Conservation (phyloP, 352 stramenopile genomes). For the Pythium diclinum region DNA sequence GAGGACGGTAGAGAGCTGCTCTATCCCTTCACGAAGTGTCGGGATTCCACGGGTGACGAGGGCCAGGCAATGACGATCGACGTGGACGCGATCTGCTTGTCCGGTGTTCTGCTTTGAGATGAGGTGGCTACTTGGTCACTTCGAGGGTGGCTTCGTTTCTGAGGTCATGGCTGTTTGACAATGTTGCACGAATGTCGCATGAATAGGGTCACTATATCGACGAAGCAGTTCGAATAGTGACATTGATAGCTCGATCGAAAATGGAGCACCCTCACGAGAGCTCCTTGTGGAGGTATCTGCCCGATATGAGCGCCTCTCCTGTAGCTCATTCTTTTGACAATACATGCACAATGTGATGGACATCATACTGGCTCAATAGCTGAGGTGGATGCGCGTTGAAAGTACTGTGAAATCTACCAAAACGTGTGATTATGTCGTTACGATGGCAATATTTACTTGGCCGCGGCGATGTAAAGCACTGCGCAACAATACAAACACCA, state of each 20-base stretch:
- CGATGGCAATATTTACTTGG: constrained; percentile 48
- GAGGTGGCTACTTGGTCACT: not conserved
- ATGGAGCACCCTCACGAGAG: not conserved
- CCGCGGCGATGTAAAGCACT: constrained; percentile 86
- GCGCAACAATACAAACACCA: not conserved
- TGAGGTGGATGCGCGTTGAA: too few relatives aligned
- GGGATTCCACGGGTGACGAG: not conserved
- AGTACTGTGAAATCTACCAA: not conserved
- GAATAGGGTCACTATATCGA: constrained; percentile 1
- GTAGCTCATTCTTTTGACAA: too few relatives aligned
- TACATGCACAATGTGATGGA: too few relatives aligned
- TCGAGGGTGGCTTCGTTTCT: not conserved
- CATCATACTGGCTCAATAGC: too few relatives aligned
- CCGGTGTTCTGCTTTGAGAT: not conserved
- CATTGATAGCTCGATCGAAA: not conserved
- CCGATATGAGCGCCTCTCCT: too few relatives aligned
- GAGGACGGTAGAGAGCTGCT: not conserved
- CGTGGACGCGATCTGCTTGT: not conserved
- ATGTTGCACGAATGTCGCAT: constrained; percentile 5
- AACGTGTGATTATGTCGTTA: not conserved
- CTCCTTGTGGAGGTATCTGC: too few relatives aligned
- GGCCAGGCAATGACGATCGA: not conserved
- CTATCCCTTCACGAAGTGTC: not conserved
- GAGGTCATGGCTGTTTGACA: constrained; percentile 1
- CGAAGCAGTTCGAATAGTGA: constrained; percentile 3